Percentiles rank a stretch among this genome's conserved stretches.
phyloP scores from a whole-genome alignment of 306 rosid genomes.

The Quercus gilva region DNA sequence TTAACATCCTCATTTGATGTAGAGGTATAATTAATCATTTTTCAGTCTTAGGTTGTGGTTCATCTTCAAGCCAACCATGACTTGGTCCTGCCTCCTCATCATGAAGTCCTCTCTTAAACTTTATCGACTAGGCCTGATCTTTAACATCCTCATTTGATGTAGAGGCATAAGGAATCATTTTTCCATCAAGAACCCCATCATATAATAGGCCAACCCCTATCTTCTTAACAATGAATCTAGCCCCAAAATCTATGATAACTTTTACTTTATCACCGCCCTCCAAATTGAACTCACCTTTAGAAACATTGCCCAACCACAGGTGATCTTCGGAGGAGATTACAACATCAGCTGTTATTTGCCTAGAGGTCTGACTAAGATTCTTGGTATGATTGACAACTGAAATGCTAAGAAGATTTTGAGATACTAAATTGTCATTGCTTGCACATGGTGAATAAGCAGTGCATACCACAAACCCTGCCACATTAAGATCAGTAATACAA shows the following conservation, averaged over 20 bases:
- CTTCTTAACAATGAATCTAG: constrained; percentile 9
- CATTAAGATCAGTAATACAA: neutral
- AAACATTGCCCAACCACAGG: constrained; percentile 24
- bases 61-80: neutral
- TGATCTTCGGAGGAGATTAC: neutral
- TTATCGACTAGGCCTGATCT: neutral
- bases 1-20: neutral
- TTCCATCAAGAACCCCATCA: neutral
- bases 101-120: neutral
- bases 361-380: neutral
- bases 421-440: neutral
- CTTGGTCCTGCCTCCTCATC: neutral
- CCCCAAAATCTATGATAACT: constrained; percentile 8
- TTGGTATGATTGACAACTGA: constrained; percentile 3
- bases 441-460: neutral
- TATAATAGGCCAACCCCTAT: constrained; percentile 6
- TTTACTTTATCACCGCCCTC: constrained; percentile 14
- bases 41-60: neutral
- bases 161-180: neutral
- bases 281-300: constrained; percentile 2
- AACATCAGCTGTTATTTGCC: neutral
- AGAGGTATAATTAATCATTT: too few relatives aligned
- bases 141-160: neutral
- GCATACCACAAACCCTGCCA: neutral
- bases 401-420: neutral